Evolutionary conservation across 331 rosid species (phyloP), one percentile per base, ranked within the genome.

Genomic region (Acacia concinna): DNA sequence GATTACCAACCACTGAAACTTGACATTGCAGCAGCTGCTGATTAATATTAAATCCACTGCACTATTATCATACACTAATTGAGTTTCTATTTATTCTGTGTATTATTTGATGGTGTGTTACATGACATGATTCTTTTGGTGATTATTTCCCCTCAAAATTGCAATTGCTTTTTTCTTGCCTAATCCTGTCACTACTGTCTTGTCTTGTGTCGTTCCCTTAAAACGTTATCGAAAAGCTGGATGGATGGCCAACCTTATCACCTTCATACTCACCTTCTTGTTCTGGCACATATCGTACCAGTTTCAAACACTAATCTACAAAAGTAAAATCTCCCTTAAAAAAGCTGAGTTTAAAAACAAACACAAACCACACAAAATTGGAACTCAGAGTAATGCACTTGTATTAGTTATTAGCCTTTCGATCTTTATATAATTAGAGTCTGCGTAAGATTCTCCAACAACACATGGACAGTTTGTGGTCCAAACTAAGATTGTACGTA

Each of bases 381-480:
- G 21, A 38, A 40, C 44, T 62, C 18, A 40, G 3, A 54, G 34
- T 38, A 34, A 54, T 30, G 51, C 40, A 20, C 14, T 35, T 43
- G 15, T 49, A 18, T 52, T 20, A 1, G 2, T 43, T 46, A 63
- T 43, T 37, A 52, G 57, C 27, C 71, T 20, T 31, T 75, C 20
- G 1, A 41, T 25, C 51, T 28, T 81, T 70, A 18, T 25, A 23
- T 73, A 62, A 65, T 60, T 43, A 73, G 59, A 71, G 56, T 52
- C 65, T 43, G 72, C 51, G n/a, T 65, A 51, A 75, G 87, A 76
- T 84, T 82, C 82, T 59, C 71, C 47, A n/a, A 27, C 66, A 54
- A 64, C 84, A 78, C 82, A 79, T 76, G 84, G 82, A 32, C 47
- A 66, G 43, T 31, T 30, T 71, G 78, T 76, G 81, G 86, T 86